A percentile compares a stretch with the other conserved stretches of the same genome.
Evolutionary conservation across 2,329 filamentous ascomycete genomes (phyloP).

Genomic region (Rhexocercosporidium sp.): DNA sequence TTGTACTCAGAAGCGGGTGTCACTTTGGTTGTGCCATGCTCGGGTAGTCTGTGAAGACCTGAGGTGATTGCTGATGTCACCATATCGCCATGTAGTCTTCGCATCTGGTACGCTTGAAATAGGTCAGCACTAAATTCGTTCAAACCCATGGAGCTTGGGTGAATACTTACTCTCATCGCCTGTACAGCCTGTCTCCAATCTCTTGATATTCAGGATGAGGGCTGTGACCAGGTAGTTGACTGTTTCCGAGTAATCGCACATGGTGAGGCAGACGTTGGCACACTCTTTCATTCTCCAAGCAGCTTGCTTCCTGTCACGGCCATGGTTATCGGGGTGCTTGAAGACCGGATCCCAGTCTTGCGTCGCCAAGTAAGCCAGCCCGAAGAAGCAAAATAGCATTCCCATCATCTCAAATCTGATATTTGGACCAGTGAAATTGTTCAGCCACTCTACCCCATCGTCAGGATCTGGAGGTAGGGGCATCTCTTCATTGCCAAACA

Average conservation of each 20-base stretch:
- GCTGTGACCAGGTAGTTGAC: conserved; percentile 26
- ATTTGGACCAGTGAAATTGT: conserved; percentile 38
- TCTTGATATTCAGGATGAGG: conserved; percentile 26
- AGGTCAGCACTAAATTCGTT: not conserved
- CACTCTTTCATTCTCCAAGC: conserved; percentile 42
- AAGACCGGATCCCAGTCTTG: conserved; percentile 39
- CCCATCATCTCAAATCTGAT: conserved; percentile 40
- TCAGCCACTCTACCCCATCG: conserved; percentile 38
- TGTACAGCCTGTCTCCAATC: conserved; percentile 32
- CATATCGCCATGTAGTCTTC: conserved; percentile 36
- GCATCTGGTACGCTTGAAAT: conserved; percentile 29
- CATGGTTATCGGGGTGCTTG: conserved; percentile 30
- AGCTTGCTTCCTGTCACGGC: conserved; percentile 36
- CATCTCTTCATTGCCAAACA: conserved; percentile 38
- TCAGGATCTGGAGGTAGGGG: conserved; percentile 34
- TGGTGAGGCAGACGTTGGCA: conserved; percentile 36
- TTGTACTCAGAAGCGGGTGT: conserved; percentile 40
- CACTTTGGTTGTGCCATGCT: conserved; percentile 26
- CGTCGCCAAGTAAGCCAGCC: conserved; percentile 32
- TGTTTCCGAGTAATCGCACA: conserved; percentile 32
- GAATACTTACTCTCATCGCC: conserved; percentile 39
- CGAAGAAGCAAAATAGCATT: conserved; percentile 38
- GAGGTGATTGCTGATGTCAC: conserved; percentile 32
- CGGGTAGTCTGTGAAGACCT: conserved; percentile 39
- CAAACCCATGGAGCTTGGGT: not conserved